Evolutionary conservation across 176 grass and related monocot species (phyloP).

Genomic region (Luzula sylvatica): DNA sequence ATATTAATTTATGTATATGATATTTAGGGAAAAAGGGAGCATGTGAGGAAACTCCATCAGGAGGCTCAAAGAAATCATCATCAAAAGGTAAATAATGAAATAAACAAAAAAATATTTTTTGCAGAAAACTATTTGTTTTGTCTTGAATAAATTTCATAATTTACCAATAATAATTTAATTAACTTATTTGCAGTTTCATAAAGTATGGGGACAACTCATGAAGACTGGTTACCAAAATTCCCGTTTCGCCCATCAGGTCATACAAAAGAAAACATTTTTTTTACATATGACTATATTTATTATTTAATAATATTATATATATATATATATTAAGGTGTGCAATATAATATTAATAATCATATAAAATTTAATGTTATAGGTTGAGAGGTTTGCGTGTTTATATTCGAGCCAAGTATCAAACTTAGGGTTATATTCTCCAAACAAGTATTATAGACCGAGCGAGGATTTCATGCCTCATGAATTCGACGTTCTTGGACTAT

Average conservation of each 20-base stretch:
- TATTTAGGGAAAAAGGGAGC: constrained; percentile 46
- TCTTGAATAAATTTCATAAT: too few species aligned
- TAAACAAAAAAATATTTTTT: too few species aligned
- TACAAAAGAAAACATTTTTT: neutral
- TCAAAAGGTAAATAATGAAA: constrained; percentile 43
- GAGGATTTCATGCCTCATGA: constrained; percentile 99
- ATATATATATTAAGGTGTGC: neutral
- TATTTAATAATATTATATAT: too few species aligned
- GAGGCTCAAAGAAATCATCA: constrained; percentile 65
- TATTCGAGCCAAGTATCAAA: constrained; percentile 93
- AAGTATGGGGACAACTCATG: constrained; percentile 98
- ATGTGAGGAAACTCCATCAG: constrained; percentile 60
- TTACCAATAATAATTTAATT: too few species aligned
- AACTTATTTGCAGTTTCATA: constrained; percentile 98
- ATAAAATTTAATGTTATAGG: constrained; percentile 27
- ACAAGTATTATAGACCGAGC: constrained; percentile 93
- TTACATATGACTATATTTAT: constrained; percentile 2
- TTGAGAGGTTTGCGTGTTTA: constrained; percentile 93
- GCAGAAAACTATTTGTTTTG: too few species aligned
- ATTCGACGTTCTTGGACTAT: constrained; percentile 69
- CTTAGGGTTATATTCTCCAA: constrained; percentile 70
- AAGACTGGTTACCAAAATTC: constrained; percentile 99
- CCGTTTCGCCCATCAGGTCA: constrained; percentile 96
- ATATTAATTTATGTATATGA: constrained; percentile 12
- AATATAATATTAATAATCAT: neutral